phyloP scores from a whole-genome alignment of 257 asterid species.

The Plectranthus barbatus region DNA sequence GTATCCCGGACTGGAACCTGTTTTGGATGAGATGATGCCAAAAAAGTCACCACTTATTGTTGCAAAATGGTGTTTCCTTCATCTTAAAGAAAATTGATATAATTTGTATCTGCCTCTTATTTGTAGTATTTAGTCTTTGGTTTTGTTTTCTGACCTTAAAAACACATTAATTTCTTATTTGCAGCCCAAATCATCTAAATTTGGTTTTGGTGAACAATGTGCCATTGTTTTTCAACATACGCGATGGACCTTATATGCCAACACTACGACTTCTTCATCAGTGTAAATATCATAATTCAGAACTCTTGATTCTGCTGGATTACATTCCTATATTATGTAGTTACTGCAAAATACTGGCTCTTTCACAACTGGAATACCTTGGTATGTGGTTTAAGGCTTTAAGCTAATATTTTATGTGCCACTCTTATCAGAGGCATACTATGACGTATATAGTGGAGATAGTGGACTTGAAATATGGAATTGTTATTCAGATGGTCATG shows the following conservation, averaged over 20 bases:
- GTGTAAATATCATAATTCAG: conserved; percentile 44
- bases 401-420: neutral
- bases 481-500: neutral
- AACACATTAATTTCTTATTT: conserved; percentile 8
- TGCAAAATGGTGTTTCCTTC: conserved; percentile 70
- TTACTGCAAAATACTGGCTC: neutral
- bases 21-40: conserved; percentile 87
- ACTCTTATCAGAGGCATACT: neutral
- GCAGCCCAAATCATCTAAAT: conserved; percentile 93
- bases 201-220: conserved; percentile 89
- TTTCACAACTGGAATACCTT: conserved; percentile 11
- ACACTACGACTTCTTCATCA: conserved; percentile 97
- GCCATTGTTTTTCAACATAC: conserved; percentile 90
- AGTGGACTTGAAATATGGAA: neutral
- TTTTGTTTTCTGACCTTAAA: conserved; percentile 15
- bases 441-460: neutral
- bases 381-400: neutral
- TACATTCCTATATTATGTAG: neutral
- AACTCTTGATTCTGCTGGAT: neutral
- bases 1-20: conserved; percentile 90
- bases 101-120: neutral
- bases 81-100: conserved; percentile 3
- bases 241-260: conserved; percentile 99
- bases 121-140: neutral
- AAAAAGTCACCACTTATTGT: conserved; percentile 91